Percentiles rank a stretch among this genome's conserved stretches.
Evolutionary conservation across 257 asterid genomes (phyloP).

Genomic region (Solanum pimpinellifolium): DNA sequence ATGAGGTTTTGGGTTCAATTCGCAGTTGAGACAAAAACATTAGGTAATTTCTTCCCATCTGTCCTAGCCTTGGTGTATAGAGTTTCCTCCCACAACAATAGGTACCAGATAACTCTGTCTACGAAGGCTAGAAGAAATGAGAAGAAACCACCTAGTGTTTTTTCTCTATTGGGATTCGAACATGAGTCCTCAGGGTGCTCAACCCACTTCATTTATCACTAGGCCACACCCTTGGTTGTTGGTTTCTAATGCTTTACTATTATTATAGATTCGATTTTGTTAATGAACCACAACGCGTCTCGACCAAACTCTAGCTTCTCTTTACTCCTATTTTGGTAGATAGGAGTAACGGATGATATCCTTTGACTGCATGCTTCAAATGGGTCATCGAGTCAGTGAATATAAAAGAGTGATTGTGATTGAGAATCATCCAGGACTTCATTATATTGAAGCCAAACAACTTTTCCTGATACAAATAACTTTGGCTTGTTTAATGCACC

Average conservation of each 20-base stretch:
- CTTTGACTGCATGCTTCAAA: background rate
- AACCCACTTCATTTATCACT: background rate
- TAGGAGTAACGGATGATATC: background rate
- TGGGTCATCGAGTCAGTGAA: background rate
- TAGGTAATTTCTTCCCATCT: background rate
- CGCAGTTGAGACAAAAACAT: background rate
- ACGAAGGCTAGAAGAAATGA: background rate
- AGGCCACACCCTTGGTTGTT: background rate
- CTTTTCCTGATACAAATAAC: background rate
- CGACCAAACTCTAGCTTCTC: background rate
- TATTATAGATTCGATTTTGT: background rate
- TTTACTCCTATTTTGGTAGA: background rate
- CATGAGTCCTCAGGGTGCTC: background rate
- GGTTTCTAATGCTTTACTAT: background rate
- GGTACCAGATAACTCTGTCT: background rate
- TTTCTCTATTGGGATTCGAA: background rate
- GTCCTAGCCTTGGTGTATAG: background rate
- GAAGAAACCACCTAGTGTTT: background rate
- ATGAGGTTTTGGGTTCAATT: background rate
- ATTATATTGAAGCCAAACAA: background rate
- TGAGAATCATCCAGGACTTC: background rate
- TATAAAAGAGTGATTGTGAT: background rate
- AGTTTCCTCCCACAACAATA: background rate
- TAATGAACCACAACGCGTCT: background rate
- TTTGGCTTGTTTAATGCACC: background rate